These are phyloP conservation scores for Ashbya aceris DNA, from an alignment of 1,139 yeast species.

Conservation along the genomic window DNA sequence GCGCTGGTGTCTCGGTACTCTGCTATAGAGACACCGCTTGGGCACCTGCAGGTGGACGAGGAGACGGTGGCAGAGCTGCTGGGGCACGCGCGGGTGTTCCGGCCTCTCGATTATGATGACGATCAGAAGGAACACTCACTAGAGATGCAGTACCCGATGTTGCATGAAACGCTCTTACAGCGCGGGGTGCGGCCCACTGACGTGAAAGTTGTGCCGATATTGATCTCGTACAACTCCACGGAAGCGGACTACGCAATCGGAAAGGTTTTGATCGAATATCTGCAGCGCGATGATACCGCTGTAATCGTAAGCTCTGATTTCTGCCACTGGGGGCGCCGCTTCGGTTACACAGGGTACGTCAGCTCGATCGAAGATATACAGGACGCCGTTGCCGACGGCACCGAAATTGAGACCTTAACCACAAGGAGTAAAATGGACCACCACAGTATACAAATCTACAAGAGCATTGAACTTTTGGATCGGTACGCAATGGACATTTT, in stretches of 20 bases:
- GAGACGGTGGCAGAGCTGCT: conserved; percentile 34
- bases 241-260: conserved; percentile 41
- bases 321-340: conserved; percentile 90
- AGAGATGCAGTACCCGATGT: conserved; percentile 83
- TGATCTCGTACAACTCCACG: conserved; percentile 58
- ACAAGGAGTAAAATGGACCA: conserved; percentile 18
- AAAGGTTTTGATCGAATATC: conserved; percentile 41
- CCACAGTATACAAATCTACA: conserved; percentile 42
- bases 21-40: conserved; percentile 72
- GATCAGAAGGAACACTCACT: conserved; percentile 90
- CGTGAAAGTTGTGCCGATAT: conserved; percentile 64
- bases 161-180: conserved; percentile 41
- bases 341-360: conserved; percentile 57
- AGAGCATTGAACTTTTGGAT: conserved; percentile 68
- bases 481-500: conserved; percentile 59
- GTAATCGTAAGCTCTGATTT: conserved; percentile 85
- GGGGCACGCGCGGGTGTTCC: conserved; percentile 34
- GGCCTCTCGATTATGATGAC: conserved; percentile 45
- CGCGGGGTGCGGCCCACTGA: conserved; percentile 33
- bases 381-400: conserved; percentile 19
- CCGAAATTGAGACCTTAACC: conserved; percentile 22
- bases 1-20: conserved; percentile 50
- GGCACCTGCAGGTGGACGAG: conserved; percentile 58
- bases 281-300: conserved; percentile 42
- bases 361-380: conserved; percentile 20